These are phyloP conservation scores for Paecilomyces variotii DNA, from an alignment of 2,329 filamentous ascomycete genomes.

Conservation along the genomic window DNA sequence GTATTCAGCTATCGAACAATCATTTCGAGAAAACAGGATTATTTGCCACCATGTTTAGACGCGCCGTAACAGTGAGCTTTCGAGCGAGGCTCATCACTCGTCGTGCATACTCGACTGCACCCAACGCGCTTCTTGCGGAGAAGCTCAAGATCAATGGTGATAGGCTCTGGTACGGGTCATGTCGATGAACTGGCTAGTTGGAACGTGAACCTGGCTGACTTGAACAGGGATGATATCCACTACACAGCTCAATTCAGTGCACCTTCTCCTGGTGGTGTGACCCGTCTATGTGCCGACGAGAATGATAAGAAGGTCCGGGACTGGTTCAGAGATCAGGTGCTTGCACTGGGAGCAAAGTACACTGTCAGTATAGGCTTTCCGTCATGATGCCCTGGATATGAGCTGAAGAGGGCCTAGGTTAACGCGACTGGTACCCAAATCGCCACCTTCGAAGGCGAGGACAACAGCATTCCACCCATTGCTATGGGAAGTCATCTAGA, in stretches of 20 bases:
- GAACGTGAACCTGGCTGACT: neutral
- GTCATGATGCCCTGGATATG: neutral
- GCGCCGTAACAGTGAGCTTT: neutral
- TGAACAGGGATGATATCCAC: constrained; percentile 8
- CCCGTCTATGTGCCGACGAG: constrained; percentile 8
- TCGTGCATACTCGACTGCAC: neutral
- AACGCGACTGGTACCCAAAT: constrained; percentile 29
- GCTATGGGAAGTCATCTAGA: constrained; percentile 18
- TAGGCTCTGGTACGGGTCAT: constrained; percentile 2
- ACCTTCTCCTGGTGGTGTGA: constrained; percentile 13
- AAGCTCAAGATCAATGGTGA: constrained; percentile 6
- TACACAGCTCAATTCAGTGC: constrained; percentile 19
- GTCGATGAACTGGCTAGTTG: neutral
- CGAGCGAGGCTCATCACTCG: neutral
- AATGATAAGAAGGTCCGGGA: constrained; percentile 17
- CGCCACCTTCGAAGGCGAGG: constrained; percentile 18
- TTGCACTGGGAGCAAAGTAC: constrained; percentile 14
- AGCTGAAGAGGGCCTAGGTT: constrained; percentile 7
- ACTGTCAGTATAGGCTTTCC: constrained; percentile 7
- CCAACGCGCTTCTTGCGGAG: neutral
- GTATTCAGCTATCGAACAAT: neutral
- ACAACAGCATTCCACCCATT: constrained; percentile 16
- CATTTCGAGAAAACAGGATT: neutral
- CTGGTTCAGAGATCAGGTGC: constrained; percentile 18
- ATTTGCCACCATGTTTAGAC: neutral